Percentiles rank a stretch among this genome's conserved stretches.
Conservation (phyloP, 371 early-diverging fungal species). For the Mucor velutinosus region DNA sequence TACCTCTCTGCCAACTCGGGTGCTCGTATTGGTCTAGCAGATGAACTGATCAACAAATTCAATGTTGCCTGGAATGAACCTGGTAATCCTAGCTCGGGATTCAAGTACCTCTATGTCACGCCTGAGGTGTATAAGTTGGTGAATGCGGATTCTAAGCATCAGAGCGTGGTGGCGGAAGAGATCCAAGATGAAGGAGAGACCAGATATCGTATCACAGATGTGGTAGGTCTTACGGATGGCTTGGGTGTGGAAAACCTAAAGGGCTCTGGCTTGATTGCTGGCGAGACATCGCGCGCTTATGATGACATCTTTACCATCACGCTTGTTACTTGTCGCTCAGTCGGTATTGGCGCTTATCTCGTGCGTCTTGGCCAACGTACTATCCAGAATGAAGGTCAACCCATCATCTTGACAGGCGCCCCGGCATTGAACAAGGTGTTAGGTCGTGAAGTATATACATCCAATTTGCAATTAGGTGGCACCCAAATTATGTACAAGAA, state of each 20-base stretch:
- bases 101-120: slow-evolving; percentile 91
- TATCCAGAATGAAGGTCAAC: slow-evolving; percentile 96
- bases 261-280: slow-evolving; percentile 98
- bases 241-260: slow-evolving; percentile 99
- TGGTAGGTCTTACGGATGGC: slow-evolving; percentile 90
- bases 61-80: slow-evolving; percentile 86
- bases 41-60: slow-evolving; percentile 86
- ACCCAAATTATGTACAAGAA: slow-evolving; percentile 99
- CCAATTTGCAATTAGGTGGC: slow-evolving; percentile 98
- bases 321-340: slow-evolving; percentile 96
- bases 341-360: slow-evolving; percentile 99
- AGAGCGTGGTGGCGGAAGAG: slow-evolving; percentile 66
- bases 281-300: slow-evolving; percentile 95
- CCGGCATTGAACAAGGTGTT: slow-evolving; percentile 98
- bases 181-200: slow-evolving; percentile 74
- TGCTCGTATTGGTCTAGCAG: slow-evolving; percentile 97
- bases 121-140: slow-evolving; percentile 71
- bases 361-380: slow-evolving; percentile 98
- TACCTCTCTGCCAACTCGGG: slow-evolving; percentile 99
- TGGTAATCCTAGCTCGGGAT: slow-evolving; percentile 80
- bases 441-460: slow-evolving; percentile 97
- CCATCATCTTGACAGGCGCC: slow-evolving; percentile 99
- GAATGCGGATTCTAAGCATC: slow-evolving; percentile 53
- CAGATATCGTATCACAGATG: slow-evolving; percentile 84
- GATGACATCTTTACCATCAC: slow-evolving; percentile 97